A percentile compares a stretch with the other conserved stretches of the same genome.
phyloP scores from a whole-genome alignment of 768 basidiomycete species.

The Psilocybe sp. region DNA sequence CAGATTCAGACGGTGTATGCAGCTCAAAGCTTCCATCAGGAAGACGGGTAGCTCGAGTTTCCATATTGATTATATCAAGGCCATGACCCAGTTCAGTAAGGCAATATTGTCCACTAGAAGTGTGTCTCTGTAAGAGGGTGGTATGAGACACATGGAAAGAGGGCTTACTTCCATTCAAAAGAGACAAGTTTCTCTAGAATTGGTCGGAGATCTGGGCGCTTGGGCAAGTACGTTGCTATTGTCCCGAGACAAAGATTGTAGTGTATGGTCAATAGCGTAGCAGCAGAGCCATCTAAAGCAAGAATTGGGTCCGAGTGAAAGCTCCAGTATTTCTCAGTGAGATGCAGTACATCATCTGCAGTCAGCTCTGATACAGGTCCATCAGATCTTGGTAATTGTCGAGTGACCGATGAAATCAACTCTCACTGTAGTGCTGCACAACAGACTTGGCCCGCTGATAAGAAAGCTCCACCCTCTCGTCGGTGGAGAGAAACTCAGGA shows the following conservation, averaged over 20 bases:
- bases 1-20: slow-evolving; percentile 29
- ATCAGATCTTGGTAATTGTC: too few relatives aligned
- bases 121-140: too few relatives aligned
- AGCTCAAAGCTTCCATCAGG: slow-evolving; percentile 35
- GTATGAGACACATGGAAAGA: too few relatives aligned
- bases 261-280: neutral
- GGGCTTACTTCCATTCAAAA: slow-evolving; percentile 2
- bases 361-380: neutral
- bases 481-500: slow-evolving; percentile 3
- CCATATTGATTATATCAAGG: slow-evolving; percentile 39
- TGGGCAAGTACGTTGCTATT: neutral
- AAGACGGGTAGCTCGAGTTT: slow-evolving; percentile 39
- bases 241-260: slow-evolving; percentile 3
- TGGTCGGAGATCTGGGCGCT: neutral
- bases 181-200: slow-evolving; percentile 2
- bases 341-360: neutral
- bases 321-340: neutral
- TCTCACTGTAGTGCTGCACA: slow-evolving; percentile 6
- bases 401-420: neutral
- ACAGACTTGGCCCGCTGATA: slow-evolving; percentile 6
- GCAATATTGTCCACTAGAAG: slow-evolving; percentile 1
- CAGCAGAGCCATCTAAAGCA: neutral
- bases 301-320: slow-evolving; percentile 6
- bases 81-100: slow-evolving; percentile 47
- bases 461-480: slow-evolving; percentile 4